phyloP scores from a whole-genome alignment of 768 basidiomycete species.

The Suillus hirtellus region DNA sequence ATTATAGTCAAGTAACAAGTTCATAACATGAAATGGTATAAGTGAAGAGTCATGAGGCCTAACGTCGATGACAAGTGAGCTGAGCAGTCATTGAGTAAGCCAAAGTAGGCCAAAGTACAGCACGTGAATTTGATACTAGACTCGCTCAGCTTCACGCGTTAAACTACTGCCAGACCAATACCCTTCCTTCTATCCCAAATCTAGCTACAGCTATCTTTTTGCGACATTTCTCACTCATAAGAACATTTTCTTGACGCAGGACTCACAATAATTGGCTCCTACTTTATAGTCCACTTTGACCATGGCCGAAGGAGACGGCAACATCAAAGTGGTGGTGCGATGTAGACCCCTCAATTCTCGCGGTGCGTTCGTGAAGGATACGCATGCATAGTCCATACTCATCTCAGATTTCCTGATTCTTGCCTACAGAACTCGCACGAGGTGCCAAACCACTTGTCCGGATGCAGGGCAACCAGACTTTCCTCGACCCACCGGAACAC shows the following conservation, averaged over 20 bases:
- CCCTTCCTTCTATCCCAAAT: constrained; percentile 12
- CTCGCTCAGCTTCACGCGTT: constrained; percentile 11
- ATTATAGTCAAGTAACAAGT: constrained; percentile 91
- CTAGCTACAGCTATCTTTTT: constrained; percentile 14
- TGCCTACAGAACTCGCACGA: constrained; percentile 74
- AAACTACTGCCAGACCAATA: constrained; percentile 10
- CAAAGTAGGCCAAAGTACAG: too few relatives aligned
- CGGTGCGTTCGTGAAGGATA: constrained; percentile 52
- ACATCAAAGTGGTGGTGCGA: constrained; percentile 93
- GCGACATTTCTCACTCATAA: constrained; percentile 7
- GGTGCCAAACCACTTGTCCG: constrained; percentile 94
- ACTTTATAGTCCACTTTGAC: constrained; percentile 22
- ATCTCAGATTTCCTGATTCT: not conserved
- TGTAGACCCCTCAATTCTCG: constrained; percentile 95
- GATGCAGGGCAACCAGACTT: constrained; percentile 93
- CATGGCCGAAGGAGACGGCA: constrained; percentile 84
- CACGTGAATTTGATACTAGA: constrained; percentile 14
- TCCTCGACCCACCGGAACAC: constrained; percentile 84
- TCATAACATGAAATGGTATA: constrained; percentile 90
- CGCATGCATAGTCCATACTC: constrained; percentile 2
- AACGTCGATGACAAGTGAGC: constrained; percentile 7
- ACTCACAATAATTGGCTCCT: constrained; percentile 12
- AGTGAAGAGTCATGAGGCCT: constrained; percentile 50
- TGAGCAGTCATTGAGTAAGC: not conserved
- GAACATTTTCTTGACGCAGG: constrained; percentile 11